These are phyloP conservation scores for Wickerhamiella occidentalis DNA, from an alignment of 805 yeast genomes.

Conservation along the genomic window DNA sequence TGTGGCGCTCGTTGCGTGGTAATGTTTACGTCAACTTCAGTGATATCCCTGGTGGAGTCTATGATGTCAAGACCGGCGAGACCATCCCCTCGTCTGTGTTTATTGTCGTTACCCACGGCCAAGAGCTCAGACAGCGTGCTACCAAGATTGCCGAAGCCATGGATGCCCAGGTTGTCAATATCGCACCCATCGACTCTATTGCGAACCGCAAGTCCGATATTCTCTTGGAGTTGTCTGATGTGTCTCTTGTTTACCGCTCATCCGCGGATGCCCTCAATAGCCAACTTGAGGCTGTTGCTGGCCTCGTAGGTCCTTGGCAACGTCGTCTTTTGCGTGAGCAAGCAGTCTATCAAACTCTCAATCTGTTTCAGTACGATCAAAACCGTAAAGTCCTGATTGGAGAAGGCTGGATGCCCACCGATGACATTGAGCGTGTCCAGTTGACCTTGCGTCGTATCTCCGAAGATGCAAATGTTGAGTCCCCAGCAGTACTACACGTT, in stretches of 20 bases:
- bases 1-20: constrained; percentile 91
- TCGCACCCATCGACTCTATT: constrained; percentile 35
- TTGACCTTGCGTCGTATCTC: constrained; percentile 53
- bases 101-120: constrained; percentile 86
- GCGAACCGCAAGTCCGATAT: constrained; percentile 30
- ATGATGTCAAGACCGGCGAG: constrained; percentile 46
- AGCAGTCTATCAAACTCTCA: constrained; percentile 66
- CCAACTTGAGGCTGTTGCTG: constrained; percentile 69
- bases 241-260: constrained; percentile 48
- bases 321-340: constrained; percentile 62
- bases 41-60: constrained; percentile 57
- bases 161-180: constrained; percentile 64
- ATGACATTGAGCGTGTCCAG: constrained; percentile 56
- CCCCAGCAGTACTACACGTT: constrained; percentile 38
- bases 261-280: constrained; percentile 59
- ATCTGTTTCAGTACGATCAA: constrained; percentile 67
- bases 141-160: constrained; percentile 78
- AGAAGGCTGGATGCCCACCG: constrained; percentile 93
- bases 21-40: constrained; percentile 67
- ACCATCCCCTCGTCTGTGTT: constrained; percentile 66
- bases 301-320: constrained; percentile 65
- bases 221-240: constrained; percentile 39
- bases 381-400: constrained; percentile 78
- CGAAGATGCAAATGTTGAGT: constrained; percentile 35
- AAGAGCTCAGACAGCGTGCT: constrained; percentile 55